Base-by-base conservation (phyloP, 2,329 filamentous ascomycete genomes). In the Stenocarpella maydis region DNA sequence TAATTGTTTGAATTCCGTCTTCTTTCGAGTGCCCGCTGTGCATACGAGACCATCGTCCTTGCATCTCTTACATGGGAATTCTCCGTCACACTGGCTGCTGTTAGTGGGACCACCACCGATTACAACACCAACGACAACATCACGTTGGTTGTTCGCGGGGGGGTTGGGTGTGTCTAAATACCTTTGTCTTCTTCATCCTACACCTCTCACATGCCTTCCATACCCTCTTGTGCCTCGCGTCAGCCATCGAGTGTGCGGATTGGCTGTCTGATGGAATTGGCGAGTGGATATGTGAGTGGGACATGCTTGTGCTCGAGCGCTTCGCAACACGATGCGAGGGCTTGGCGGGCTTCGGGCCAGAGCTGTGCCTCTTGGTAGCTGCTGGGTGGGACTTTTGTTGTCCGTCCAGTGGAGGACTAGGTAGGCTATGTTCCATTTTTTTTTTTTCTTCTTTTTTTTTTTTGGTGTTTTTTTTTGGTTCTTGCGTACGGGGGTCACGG, bases 141-240 rank as follows among this genome's bases (percentile, higher is more conserved):
- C 37, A 41, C 7, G 28, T 10, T 24, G n/a, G n/a, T 41, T 10
- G 15, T 12, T 9, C 21, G 19, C 43, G 28, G 24, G 41, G n/a
- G n/a, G n/a, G n/a, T n/a, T n/a, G n/a, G n/a, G n/a, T n/a, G n/a
- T n/a, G n/a, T n/a, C n/a, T 55, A 58, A 21, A 61, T 79, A 88
- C 88, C 87, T 90, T 90, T 66, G 88, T 91, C 82, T 91, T 91
- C 83, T 90, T 91, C 87, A 90, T 90, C 73, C 88, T 82, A 81
- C 88, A 91, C 73, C 88, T 82, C 79, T 90, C 88, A 72, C 88
- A 91, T 21, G 88, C 88, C 77, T 90, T 90, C 88, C 88, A 90
- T 67, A 90, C 88, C 73, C 88, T 82, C 81, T 90, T 90, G 75
- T 90, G 87, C 72, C 88, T 83, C 58, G 84, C 85, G 72, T 90